A percentile compares a stretch with the other conserved stretches of the same genome.
Evolutionary conservation across 2,329 filamentous ascomycete species (phyloP).

Genomic region (Incumbomyces lentus): DNA sequence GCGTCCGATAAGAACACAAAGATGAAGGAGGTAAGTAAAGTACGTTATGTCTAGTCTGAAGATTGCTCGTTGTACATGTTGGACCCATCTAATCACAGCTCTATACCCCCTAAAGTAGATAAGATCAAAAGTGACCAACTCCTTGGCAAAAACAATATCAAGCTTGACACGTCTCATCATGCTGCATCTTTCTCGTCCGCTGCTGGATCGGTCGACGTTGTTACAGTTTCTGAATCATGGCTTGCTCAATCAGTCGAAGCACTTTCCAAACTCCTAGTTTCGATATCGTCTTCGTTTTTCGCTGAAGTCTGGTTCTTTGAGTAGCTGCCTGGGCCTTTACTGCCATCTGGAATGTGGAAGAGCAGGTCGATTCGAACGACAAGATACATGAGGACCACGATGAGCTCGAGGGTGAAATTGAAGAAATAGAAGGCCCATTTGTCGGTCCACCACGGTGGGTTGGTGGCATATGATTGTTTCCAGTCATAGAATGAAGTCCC

Average conservation of each 20-base stretch:
- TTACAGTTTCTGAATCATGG: background rate
- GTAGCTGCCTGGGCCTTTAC: slow-evolving; percentile 45
- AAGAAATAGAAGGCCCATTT: slow-evolving; percentile 70
- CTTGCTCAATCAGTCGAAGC: background rate
- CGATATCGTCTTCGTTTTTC: background rate
- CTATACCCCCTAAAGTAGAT: too few relatives aligned
- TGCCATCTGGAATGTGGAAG: slow-evolving; percentile 65
- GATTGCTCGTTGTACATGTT: too few relatives aligned
- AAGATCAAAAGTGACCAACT: too few relatives aligned
- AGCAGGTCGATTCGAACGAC: slow-evolving; percentile 60
- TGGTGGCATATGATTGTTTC: slow-evolving; percentile 31
- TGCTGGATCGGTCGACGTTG: background rate
- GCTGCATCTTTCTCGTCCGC: background rate
- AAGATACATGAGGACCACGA: slow-evolving; percentile 58
- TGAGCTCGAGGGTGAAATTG: slow-evolving; percentile 64
- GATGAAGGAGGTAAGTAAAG: too few relatives aligned
- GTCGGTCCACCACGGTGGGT: slow-evolving; percentile 60
- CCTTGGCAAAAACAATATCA: too few relatives aligned
- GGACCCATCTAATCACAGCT: too few relatives aligned
- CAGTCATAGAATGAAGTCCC: slow-evolving; percentile 46
- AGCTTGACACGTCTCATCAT: too few relatives aligned
- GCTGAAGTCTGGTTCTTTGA: slow-evolving; percentile 6
- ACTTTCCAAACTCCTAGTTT: background rate
- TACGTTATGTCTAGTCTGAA: too few relatives aligned
- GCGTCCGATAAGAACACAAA: too few relatives aligned